Base-by-base conservation (phyloP, 805 yeast genomes). In the Jamesozyma lodderae region DNA sequence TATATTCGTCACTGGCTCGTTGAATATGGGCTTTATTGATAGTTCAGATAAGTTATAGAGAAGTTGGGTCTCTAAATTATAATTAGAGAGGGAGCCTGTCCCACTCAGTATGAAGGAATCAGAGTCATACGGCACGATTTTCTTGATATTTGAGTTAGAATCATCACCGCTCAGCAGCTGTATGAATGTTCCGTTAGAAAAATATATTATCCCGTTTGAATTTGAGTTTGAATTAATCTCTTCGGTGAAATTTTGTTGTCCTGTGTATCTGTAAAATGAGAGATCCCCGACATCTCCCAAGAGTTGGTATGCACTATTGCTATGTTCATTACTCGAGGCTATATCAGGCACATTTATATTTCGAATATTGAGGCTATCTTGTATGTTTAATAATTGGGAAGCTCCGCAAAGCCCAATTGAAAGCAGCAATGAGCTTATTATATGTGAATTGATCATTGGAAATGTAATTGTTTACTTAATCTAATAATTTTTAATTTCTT, bases 91-190 rank as follows among this genome's bases (percentile, higher is more conserved):
- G 23, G 41, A 6, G 36, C 71, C 60, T 36, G 49, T 16, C 27
- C 65, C 65, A 34, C 57, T 47, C 9, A 60, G 41, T n/a, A 67
- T 51, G 42, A 62, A 64, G 6, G 60, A 42, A 28, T 63, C 65
- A 2, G 43, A 34, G 2, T 53, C 54, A 18, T 59, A 40, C 3
- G 67, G 61, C 6, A 49, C 41, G 8, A 64, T 51, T 15, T 48
- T 44, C 7, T 46, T 33, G 7, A 59, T 44, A 4, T 37, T 14
- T 2, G 54, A 43, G 15, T 46, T 38, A n/a, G n/a, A n/a, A 19
- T 44, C 33, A 6, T 39, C 31, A 8, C 44, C 43, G 16, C 43
- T 42, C n/a, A 37, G 32, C 29, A 58, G 35, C 35, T 47, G 38
- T 6, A 58, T 46, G 22, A 49, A 46, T 1, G 57, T 50, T 22